Conservation (phyloP, 2,329 filamentous ascomycete species). For the Ustulina deusta region DNA sequence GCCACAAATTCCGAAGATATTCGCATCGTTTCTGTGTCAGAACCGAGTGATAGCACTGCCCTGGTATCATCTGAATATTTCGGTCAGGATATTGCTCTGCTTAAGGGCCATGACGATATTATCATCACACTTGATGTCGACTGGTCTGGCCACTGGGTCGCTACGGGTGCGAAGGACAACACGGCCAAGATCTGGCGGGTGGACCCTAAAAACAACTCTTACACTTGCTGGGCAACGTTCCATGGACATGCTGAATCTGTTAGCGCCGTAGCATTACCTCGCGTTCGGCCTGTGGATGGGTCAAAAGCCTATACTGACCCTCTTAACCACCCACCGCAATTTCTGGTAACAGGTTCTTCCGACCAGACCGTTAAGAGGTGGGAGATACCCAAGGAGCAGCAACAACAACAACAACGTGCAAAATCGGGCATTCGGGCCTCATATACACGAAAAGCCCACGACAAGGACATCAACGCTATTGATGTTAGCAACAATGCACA, state of each 20-base stretch:
- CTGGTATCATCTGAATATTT: slow-evolving; percentile 71
- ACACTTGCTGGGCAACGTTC: slow-evolving; percentile 82
- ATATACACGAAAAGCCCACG: slow-evolving; percentile 94
- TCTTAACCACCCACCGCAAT: slow-evolving; percentile 82
- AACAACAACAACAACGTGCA: slow-evolving; percentile 59
- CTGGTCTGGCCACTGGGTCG: slow-evolving; percentile 97
- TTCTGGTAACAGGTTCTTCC: slow-evolving; percentile 91
- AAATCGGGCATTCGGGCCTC: slow-evolving; percentile 73
- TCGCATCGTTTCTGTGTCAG: slow-evolving; percentile 80
- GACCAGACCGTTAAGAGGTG: slow-evolving; percentile 96
- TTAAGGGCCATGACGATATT: slow-evolving; percentile 94
- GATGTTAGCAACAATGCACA: slow-evolving; percentile 79
- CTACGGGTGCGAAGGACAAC: slow-evolving; percentile 96
- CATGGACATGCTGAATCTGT: slow-evolving; percentile 95
- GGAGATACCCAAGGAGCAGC: slow-evolving; percentile 73
- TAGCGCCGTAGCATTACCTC: slow-evolving; percentile 87
- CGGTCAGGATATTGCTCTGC: slow-evolving; percentile 85
- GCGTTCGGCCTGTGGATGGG: slow-evolving; percentile 72
- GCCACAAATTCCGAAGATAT: slow-evolving; percentile 97
- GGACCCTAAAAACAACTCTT: slow-evolving; percentile 79
- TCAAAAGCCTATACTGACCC: slow-evolving; percentile 80
- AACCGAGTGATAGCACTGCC: slow-evolving; percentile 50
- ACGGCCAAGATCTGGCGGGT: slow-evolving; percentile 91
- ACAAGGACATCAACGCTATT: slow-evolving; percentile 98
- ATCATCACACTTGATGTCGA: slow-evolving; percentile 94